A percentile compares a stretch with the other conserved stretches of the same genome.
Evolutionary conservation across 2,329 filamentous ascomycete species (phyloP).

Genomic region (Daldinia sp.): DNA sequence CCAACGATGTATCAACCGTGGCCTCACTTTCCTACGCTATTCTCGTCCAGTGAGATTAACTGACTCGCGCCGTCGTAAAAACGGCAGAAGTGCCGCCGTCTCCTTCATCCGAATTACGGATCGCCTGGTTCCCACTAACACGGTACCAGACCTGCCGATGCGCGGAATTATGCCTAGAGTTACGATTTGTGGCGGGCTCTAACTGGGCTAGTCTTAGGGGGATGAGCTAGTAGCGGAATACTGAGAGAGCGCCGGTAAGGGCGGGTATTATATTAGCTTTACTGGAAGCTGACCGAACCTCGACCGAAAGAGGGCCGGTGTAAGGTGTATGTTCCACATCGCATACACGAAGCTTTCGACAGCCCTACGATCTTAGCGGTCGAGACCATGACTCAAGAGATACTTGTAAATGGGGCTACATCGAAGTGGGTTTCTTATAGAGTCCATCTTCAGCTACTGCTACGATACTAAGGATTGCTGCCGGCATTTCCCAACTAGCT

Average conservation of each 20-base stretch:
- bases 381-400: conserved; percentile 9
- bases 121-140: not conserved
- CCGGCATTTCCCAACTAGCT: not conserved
- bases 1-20: not conserved
- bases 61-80: conserved; percentile 16
- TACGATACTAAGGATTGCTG: too few species aligned
- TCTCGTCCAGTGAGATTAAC: not conserved
- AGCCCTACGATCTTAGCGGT: conserved; percentile 9
- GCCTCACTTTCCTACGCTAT: not conserved
- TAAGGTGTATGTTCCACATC: not conserved
- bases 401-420: not conserved
- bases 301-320: not conserved
- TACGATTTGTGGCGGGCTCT: not conserved
- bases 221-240: not conserved
- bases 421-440: not conserved
- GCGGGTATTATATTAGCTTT: not conserved
- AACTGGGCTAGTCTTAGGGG: not conserved
- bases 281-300: not conserved
- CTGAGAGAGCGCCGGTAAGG: not conserved
- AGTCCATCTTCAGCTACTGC: not conserved
- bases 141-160: not conserved
- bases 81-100: not conserved
- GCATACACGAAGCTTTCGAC: conserved; percentile 3
- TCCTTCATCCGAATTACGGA: not conserved
- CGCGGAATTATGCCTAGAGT: not conserved